phyloP scores from a whole-genome alignment of 805 yeast genomes.

The Candida boleticola region DNA sequence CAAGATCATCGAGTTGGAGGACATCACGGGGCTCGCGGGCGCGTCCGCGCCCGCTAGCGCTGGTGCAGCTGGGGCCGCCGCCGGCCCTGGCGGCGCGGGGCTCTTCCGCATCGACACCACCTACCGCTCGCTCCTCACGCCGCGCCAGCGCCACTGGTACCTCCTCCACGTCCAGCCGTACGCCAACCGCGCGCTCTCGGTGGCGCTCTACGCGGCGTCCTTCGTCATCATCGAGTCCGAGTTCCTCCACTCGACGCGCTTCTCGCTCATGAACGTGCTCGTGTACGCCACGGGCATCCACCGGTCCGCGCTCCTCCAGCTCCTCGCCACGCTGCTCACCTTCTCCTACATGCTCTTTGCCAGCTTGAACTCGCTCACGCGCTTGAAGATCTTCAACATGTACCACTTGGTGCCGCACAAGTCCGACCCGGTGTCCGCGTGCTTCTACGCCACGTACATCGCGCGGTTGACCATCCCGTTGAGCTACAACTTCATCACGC shows the following conservation, averaged over 20 bases:
- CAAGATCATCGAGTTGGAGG: conserved; percentile 55
- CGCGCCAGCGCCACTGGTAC: not conserved
- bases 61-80: not conserved
- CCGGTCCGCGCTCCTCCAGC: conserved; percentile 25
- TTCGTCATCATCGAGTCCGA: conserved; percentile 69
- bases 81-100: not conserved
- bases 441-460: conserved; percentile 77
- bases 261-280: conserved; percentile 58
- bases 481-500: conserved; percentile 72
- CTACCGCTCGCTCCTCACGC: not conserved
- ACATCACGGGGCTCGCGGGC: conserved; percentile 45
- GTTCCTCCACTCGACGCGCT: conserved; percentile 62
- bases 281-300: conserved; percentile 30
- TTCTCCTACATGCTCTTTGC: conserved; percentile 68
- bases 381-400: conserved; percentile 67
- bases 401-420: conserved; percentile 71
- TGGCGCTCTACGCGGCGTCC: conserved; percentile 44
- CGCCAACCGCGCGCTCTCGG: conserved; percentile 41
- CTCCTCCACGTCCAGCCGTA: conserved; percentile 39
- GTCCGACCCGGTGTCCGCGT: conserved; percentile 71
- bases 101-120: not conserved
- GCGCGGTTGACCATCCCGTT: conserved; percentile 81
- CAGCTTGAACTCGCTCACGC: conserved; percentile 63
- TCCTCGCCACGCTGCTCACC: conserved; percentile 39
- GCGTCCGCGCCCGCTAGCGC: not conserved